phyloP scores from a whole-genome alignment of 306 rosid species.

The Rubus idaeus region DNA sequence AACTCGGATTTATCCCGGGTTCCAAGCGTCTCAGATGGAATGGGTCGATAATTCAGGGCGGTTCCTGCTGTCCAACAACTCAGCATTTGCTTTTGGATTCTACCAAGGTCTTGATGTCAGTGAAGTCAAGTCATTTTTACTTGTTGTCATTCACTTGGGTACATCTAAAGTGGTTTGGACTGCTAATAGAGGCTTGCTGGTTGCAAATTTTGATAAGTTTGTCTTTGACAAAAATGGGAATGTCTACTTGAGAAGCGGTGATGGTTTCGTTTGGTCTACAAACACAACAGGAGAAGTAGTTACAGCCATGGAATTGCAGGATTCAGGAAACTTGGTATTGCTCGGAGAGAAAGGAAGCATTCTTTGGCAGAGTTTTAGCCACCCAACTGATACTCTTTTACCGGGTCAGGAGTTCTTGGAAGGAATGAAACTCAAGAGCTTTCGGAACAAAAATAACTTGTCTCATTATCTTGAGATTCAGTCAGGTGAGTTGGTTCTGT shows the following conservation, averaged over 20 bases:
- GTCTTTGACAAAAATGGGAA: constrained; percentile 42
- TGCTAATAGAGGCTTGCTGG: constrained; percentile 43
- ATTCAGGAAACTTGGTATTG: constrained; percentile 57
- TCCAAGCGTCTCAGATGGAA: constrained; percentile 30
- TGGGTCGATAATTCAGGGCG: constrained; percentile 17
- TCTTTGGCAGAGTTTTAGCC: constrained; percentile 60
- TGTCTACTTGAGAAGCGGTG: constrained; percentile 25
- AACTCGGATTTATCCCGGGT: constrained; percentile 32
- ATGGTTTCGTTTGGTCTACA: constrained; percentile 38
- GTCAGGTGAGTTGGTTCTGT: constrained; percentile 41
- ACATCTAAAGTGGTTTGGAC: constrained; percentile 45
- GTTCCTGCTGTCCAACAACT: constrained; percentile 34
- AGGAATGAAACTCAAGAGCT: constrained; percentile 52
- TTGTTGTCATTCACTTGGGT: constrained; percentile 27
- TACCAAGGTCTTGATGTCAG: constrained; percentile 19
- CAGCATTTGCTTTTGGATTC: constrained; percentile 33
- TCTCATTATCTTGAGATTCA: constrained; percentile 39
- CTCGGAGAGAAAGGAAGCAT: constrained; percentile 28
- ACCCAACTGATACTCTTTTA: constrained; percentile 58
- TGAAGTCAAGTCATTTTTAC: constrained; percentile 23
- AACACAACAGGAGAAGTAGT: constrained; percentile 36
- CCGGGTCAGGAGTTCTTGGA: constrained; percentile 44
- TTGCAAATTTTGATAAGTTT: constrained; percentile 33
- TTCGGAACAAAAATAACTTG: constrained; percentile 28
- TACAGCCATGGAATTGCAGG: constrained; percentile 38